Conservation (phyloP, 805 yeast species). For the Blastobotrys chiropterorum region DNA sequence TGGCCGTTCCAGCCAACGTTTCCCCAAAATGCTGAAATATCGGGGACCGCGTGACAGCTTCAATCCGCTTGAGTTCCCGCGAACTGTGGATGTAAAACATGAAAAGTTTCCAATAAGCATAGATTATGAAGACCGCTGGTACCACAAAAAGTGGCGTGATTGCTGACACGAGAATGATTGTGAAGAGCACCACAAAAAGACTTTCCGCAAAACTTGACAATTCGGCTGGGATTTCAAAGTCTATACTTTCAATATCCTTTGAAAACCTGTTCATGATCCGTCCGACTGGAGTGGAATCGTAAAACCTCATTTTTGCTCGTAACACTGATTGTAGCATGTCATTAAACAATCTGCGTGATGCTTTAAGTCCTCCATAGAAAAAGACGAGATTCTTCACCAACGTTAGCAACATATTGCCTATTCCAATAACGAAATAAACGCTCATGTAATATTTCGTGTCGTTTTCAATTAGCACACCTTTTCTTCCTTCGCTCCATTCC, state of each 20-base stretch:
- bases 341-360: conserved; percentile 70
- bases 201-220: conserved; percentile 66
- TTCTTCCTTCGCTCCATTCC: conserved; percentile 56
- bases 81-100: conserved; percentile 68
- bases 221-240: conserved; percentile 79
- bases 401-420: conserved; percentile 50
- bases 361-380: conserved; percentile 65
- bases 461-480: conserved; percentile 8
- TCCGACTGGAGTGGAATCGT: conserved; percentile 93
- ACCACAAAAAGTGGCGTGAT: conserved; percentile 82
- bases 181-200: conserved; percentile 58
- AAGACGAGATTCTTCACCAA: conserved; percentile 53
- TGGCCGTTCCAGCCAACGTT: conserved; percentile 82
- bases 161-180: conserved; percentile 63
- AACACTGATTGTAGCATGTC: conserved; percentile 57
- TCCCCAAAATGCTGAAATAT: conserved; percentile 94
- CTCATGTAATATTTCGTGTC: conserved; percentile 47
- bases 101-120: conserved; percentile 46
- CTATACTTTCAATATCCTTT: conserved; percentile 89
- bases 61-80: conserved; percentile 85
- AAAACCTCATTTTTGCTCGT: conserved; percentile 78
- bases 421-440: conserved; percentile 67
- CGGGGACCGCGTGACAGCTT: conserved; percentile 84
- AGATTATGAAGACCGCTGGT: conserved; percentile 61
- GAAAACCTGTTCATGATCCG: conserved; percentile 96